Evolutionary conservation across 345 rosid species (phyloP).

Genomic region (Cardamine resedifolia): DNA sequence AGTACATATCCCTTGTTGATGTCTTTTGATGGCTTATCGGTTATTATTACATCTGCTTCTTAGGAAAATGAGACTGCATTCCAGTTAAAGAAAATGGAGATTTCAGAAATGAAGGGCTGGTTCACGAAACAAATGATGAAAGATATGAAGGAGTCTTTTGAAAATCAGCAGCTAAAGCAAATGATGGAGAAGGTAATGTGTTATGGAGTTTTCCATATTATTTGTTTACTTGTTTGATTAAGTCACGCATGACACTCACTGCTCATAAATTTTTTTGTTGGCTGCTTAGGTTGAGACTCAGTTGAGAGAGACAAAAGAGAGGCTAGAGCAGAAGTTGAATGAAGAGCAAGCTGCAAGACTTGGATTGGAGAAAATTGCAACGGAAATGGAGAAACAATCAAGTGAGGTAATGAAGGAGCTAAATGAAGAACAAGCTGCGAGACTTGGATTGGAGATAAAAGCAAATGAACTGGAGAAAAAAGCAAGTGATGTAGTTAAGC

Average conservation of each 20-base stretch:
- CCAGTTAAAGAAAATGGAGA: neutral
- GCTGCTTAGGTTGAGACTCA: slow-evolving; percentile 64
- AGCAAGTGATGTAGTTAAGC: neutral
- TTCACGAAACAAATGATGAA: neutral
- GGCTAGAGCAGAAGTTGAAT: slow-evolving; percentile 60
- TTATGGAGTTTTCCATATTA: neutral
- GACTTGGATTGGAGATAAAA: neutral
- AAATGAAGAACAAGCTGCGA: neutral
- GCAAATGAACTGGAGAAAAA: slow-evolving; percentile 47
- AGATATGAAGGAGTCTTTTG: neutral
- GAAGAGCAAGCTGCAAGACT: slow-evolving; percentile 69
- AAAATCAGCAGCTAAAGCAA: neutral
- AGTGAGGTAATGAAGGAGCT: slow-evolving; percentile 55
- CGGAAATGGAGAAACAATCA: slow-evolving; percentile 47
- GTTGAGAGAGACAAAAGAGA: slow-evolving; percentile 51
- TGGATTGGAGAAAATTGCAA: slow-evolving; percentile 52
- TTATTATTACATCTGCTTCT: neutral
- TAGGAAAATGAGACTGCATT: neutral
- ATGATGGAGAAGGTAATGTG: slow-evolving; percentile 13
- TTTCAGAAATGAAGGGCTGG: neutral
- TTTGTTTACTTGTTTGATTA: neutral
- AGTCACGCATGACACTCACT: no score
- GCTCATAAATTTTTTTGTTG: no score
- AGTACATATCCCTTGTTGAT: neutral
- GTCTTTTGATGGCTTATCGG: neutral